phyloP scores from a whole-genome alignment of 2,329 filamentous ascomycete species.

The Arachnomyces sp. region DNA sequence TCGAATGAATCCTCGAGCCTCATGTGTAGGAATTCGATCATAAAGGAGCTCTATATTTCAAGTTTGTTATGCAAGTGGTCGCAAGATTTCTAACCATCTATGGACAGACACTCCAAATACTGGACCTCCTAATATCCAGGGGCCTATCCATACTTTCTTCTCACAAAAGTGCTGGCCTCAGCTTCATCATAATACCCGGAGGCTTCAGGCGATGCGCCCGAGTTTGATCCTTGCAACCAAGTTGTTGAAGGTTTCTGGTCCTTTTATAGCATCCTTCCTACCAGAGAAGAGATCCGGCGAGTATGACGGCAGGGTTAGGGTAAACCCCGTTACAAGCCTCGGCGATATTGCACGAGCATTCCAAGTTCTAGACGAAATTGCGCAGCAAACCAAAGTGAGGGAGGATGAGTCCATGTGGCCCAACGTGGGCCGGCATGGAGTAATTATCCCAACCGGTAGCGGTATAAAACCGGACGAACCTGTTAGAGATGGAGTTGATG shows the following conservation, averaged over 20 bases:
- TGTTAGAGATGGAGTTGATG: slow-evolving; percentile 6
- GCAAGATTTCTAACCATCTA: background rate
- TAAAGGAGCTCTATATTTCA: too few species aligned
- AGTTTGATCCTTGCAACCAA: slow-evolving; percentile 7
- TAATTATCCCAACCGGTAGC: slow-evolving; percentile 3
- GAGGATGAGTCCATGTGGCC: slow-evolving; percentile 7
- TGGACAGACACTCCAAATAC: slow-evolving; percentile 1
- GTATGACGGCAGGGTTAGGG: slow-evolving; percentile 1
- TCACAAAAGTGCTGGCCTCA: slow-evolving; percentile 6
- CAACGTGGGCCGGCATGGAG: slow-evolving; percentile 2
- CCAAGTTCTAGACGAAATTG: slow-evolving; percentile 3
- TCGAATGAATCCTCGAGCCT: too few species aligned
- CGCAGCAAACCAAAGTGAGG: slow-evolving; percentile 8
- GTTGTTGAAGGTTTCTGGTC: slow-evolving; percentile 5
- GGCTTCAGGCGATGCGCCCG: slow-evolving; percentile 4
- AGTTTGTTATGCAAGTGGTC: too few species aligned
- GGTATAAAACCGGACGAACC: slow-evolving; percentile 7
- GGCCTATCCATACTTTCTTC: slow-evolving; percentile 5
- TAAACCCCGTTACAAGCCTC: background rate
- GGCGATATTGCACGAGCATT: slow-evolving; percentile 2
- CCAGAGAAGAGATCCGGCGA: slow-evolving; percentile 1
- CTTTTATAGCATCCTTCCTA: slow-evolving; percentile 6
- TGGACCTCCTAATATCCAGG: slow-evolving; percentile 4
- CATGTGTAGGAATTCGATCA: too few species aligned
- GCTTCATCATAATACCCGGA: background rate